Evolutionary conservation across 345 rosid species (phyloP), one percentile per base, ranked within the genome.

Genomic region (Populus nigra): DNA sequence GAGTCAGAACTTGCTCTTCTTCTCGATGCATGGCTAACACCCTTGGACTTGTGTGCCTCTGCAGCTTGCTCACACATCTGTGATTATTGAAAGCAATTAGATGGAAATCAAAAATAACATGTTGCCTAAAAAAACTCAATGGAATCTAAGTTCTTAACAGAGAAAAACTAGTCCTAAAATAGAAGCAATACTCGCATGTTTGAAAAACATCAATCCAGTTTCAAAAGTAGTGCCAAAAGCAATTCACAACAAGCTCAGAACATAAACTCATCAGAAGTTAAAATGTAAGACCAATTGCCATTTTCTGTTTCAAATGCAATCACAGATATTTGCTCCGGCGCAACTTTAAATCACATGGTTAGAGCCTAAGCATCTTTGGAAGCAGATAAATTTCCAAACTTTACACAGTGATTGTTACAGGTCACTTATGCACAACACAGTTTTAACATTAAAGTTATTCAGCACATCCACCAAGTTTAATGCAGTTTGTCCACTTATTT

Each of bases 31-130:
- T 89, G 90, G 23, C 93, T 80, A 36, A 73, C 79, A 77, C 83
- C 88, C 86, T 91, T 93, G 8, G 92, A 92, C 84, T 92, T 96
- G 87, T 96, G 94, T 15, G 97, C 92, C 80, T 93, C 98, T 61
- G 99, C 98, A 7, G 99, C 98, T 88, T 86, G 94, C 87, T 96
- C 99, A 73, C 98, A 93, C 97, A 96, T 96, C 99, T 93, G 83
- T 72, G 79, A 82, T 61, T 69, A 65, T 33, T 31, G 20, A 57
- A 31, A 80, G 67, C 45, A 78, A 73, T 69, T 27, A 31, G 27
- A 29, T 35, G 15, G 18, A 29, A 15, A 61, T 20, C 8, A 16
- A 31, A 55, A 5, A 49, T 47, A 33, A 18, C 1, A 25, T 6
- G 8, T 22, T n/a, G n/a, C 49, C 25, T 9, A 65, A 25, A 33